Evolutionary conservation across 2,329 filamentous ascomycete species (phyloP), one percentile per base, ranked within the genome.

Genomic region (Nigrospora oryzae): DNA sequence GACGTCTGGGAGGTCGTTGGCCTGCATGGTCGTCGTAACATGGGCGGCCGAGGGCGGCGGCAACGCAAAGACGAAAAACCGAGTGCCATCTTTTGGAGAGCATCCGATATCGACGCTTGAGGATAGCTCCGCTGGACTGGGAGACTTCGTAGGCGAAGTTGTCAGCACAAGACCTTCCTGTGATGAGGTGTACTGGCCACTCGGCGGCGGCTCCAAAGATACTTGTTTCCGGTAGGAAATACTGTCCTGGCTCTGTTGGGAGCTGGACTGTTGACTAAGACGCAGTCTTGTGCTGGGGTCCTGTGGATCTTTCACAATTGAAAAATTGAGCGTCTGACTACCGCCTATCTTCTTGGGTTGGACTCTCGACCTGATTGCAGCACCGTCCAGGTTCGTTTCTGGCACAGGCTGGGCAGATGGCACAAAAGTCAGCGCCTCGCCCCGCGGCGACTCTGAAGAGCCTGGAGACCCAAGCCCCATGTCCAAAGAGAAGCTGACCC

Each of bases 251-350:
- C 68, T 73, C 44, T 72, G 72, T 35, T 79, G 77, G 33, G 75
- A 75, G 42, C 62, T 66, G 44, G 73, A 78, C 39, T 73, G 70
- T 60, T 91, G 86, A 55, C 84, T 89, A 30, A 88, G 67, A 38
- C 82, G 78, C 38, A 80, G 53, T 28, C 73, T 68, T 0, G 83
- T 86, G 47, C 71, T 72, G 5, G 78, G 74, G 53, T 87, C 79
- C 53, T 81, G 74, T 1, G 83, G 76, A 53, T 91, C 80, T 63
- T 95, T 94, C 17, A 91, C 86, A 12, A 89, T 77, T 2, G 84
- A 76, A 55, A 89, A 94, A 28, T 73, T 74, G 23, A 89, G 67
- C 1, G 56, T 62, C 5, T 63, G 62, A 23, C 62, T 66, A 61
- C 17, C 60, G 53, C 36, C 60, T 60, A 17, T 69, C 72, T 49